Evolutionary conservation across 257 asterid genomes (phyloP).

Genomic region (Prunella vulgaris): DNA sequence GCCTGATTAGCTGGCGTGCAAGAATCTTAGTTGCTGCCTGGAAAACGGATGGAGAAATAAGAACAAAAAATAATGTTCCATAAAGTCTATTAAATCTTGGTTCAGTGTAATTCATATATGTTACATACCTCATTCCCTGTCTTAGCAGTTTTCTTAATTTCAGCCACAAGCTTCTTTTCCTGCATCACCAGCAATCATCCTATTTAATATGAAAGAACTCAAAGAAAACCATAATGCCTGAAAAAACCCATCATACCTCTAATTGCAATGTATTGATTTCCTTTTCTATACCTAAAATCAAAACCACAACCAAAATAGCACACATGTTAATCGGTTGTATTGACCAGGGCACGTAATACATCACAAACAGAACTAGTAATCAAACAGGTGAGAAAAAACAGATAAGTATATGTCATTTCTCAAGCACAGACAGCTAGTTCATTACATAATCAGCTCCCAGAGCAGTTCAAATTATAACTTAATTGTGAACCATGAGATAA

Average conservation of each 20-base stretch:
- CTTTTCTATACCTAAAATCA: constrained; percentile 65
- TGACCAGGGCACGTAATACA: background rate
- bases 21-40: constrained; percentile 88
- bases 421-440: background rate
- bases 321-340: background rate
- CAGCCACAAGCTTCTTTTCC: constrained; percentile 93
- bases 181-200: constrained; percentile 30
- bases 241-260: constrained; percentile 45
- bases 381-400: background rate
- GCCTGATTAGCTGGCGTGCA: constrained; percentile 85
- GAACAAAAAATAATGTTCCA: background rate
- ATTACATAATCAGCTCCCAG: background rate
- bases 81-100: background rate
- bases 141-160: constrained; percentile 91
- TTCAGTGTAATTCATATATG: background rate
- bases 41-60: constrained; percentile 10
- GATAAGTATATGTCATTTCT: background rate
- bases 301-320: constrained; percentile 12
- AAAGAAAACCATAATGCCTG: background rate
- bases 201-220: background rate
- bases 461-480: background rate
- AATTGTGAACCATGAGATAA: background rate
- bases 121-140: constrained; percentile 86
- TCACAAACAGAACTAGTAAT: background rate
- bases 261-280: constrained; percentile 65